Evolutionary conservation across 306 rosid species (phyloP).

Genomic region (Benincasa hispida): DNA sequence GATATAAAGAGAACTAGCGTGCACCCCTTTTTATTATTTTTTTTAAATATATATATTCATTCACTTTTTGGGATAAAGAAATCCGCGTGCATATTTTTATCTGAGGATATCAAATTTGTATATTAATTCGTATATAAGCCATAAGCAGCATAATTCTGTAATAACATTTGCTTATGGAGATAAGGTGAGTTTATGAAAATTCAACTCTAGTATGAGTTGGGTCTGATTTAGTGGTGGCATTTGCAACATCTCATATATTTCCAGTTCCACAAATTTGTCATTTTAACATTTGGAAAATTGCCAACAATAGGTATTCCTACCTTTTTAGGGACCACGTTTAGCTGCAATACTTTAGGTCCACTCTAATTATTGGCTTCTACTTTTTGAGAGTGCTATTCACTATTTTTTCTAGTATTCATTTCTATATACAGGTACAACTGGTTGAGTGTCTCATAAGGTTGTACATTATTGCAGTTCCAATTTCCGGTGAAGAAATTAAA

Average conservation of each 20-base stretch:
- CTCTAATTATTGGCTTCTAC: slow-evolving; percentile 9
- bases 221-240: background rate
- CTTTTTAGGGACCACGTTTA: slow-evolving; percentile 6
- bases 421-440: background rate
- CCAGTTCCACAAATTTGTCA: slow-evolving; percentile 1
- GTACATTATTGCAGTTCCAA: background rate
- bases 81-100: background rate
- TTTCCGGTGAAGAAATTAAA: background rate
- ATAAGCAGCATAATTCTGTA: background rate
- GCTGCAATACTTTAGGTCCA: slow-evolving; percentile 8
- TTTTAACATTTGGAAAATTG: background rate
- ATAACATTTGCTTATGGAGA: background rate
- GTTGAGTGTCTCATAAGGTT: slow-evolving; percentile 7
- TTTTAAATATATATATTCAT: too few species aligned
- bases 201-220: background rate
- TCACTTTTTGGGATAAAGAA: background rate
- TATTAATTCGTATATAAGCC: background rate
- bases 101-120: background rate
- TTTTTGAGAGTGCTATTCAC: background rate
- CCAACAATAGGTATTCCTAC: background rate
- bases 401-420: background rate
- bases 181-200: background rate
- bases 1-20: background rate
- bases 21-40: background rate
- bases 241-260: background rate